A percentile compares a stretch with the other conserved stretches of the same genome.
Conservation (phyloP, 371 early-diverging fungal genomes). For the Actinomucor elegans region DNA sequence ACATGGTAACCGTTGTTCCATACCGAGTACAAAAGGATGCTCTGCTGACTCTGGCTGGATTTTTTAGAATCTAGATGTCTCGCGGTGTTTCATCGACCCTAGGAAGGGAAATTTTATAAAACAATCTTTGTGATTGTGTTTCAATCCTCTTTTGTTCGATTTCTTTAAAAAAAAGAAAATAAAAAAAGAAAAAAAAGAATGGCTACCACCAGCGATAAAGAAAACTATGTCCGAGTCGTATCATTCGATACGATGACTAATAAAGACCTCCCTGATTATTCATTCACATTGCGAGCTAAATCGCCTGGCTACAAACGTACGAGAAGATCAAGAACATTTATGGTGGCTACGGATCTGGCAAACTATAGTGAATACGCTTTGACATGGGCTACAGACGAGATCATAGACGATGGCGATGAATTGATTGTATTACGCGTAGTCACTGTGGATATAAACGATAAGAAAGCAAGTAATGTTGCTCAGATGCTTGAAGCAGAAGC, state of each 20-base stretch:
- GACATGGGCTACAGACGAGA: conserved; percentile 57
- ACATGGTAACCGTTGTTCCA: no score
- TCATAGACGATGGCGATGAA: conserved; percentile 65
- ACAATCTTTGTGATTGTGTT: no score
- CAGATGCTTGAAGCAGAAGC: conserved; percentile 44
- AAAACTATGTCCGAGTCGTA: conserved; percentile 51
- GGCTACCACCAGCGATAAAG: neutral
- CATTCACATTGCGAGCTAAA: conserved; percentile 59
- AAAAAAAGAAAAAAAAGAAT: neutral
- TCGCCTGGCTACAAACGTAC: conserved; percentile 49
- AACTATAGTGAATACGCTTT: conserved; percentile 63
- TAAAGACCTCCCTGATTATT: conserved; percentile 53
- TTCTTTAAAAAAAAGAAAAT: neutral
- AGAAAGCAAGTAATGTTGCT: conserved; percentile 36
- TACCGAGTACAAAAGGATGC: no score
- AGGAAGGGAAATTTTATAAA: conserved; percentile 10
- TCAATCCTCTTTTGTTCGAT: neutral
- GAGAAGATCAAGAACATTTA: conserved; percentile 53
- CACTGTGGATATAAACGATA: conserved; percentile 46
- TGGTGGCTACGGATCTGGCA: conserved; percentile 61
- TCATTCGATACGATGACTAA: conserved; percentile 62
- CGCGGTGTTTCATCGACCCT: conserved; percentile 9
- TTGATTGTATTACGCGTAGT: conserved; percentile 52
- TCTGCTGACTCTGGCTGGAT: no score
- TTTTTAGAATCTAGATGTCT: no score